Conservation (phyloP, 331 rosid genomes). For the Quercus phellos region DNA sequence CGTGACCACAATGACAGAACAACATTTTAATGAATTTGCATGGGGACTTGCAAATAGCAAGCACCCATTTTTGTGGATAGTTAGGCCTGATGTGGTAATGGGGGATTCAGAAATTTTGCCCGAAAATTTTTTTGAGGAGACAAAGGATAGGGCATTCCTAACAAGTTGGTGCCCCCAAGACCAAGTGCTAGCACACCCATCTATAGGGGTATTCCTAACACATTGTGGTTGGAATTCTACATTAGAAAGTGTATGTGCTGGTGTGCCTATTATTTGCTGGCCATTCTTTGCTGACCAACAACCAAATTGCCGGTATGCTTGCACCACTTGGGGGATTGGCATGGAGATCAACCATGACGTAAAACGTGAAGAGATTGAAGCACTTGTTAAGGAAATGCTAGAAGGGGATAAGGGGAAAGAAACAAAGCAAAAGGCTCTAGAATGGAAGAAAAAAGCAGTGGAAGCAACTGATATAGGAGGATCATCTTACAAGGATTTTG, state of each 20-base stretch:
- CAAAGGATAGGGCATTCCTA: conserved; percentile 36
- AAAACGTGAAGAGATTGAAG: conserved; percentile 23
- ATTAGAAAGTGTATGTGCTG: conserved; percentile 28
- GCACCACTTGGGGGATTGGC: conserved; percentile 39
- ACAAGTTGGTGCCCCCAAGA: conserved; percentile 45
- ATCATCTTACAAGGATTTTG: conserved; percentile 34
- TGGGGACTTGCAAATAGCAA: conserved; percentile 50
- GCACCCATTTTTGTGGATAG: conserved; percentile 38
- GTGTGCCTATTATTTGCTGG: conserved; percentile 53
- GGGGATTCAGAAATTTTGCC: conserved; percentile 22
- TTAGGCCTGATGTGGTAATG: conserved; percentile 39
- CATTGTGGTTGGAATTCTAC: conserved; percentile 60
- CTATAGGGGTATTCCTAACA: conserved; percentile 39
- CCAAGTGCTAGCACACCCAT: conserved; percentile 45
- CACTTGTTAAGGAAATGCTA: conserved; percentile 36
- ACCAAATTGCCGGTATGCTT: conserved; percentile 39
- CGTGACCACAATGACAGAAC: conserved; percentile 29
- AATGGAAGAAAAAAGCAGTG: conserved; percentile 36
- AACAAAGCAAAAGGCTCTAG: conserved; percentile 15
- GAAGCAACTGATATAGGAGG: conserved; percentile 34
- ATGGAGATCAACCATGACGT: conserved; percentile 37
- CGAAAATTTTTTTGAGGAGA: conserved; percentile 33
- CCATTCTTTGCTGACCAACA: conserved; percentile 47
- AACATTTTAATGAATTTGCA: conserved; percentile 41
- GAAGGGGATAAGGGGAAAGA: conserved; percentile 25